These are phyloP conservation scores for Lipomyces oligophaga DNA, from an alignment of 805 yeast species.

Conservation along the genomic window DNA sequence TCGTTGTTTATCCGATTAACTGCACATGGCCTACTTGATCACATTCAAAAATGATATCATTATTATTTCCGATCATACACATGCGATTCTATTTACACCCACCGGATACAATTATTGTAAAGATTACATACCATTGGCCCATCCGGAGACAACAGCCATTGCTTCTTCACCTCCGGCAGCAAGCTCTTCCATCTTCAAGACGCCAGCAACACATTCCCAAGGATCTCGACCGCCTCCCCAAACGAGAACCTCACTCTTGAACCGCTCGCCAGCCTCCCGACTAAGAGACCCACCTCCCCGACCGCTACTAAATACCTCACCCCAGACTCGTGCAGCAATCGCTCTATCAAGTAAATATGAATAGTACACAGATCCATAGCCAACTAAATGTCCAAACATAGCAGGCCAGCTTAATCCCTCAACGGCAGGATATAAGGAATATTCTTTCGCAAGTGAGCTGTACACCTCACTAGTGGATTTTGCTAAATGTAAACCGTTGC, in stretches of 20 bases:
- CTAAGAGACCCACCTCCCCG: conserved; percentile 59
- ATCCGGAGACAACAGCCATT: conserved; percentile 48
- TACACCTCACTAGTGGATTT: conserved; percentile 61
- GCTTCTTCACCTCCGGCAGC: conserved; percentile 66
- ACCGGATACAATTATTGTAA: too few relatives aligned
- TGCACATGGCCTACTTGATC: too few relatives aligned
- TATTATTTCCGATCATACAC: too few relatives aligned
- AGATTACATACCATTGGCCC: too few relatives aligned
- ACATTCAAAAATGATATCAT: too few relatives aligned
- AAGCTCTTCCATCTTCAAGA: conserved; percentile 60
- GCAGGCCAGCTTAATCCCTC: conserved; percentile 80
- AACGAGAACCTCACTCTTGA: conserved; percentile 62
- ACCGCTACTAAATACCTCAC: conserved; percentile 51
- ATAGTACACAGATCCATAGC: conserved; percentile 92
- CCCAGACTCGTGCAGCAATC: conserved; percentile 83
- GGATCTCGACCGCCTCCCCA: conserved; percentile 97
- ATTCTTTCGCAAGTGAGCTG: conserved; percentile 57
- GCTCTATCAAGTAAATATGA: conserved; percentile 89
- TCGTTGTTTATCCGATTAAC: too few relatives aligned
- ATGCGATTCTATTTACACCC: too few relatives aligned
- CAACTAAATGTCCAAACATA: conserved; percentile 85
- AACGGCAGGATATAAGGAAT: conserved; percentile 61
- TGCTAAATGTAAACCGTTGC: too few relatives aligned
- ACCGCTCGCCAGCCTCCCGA: conserved; percentile 68
- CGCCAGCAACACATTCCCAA: conserved; percentile 79